phyloP scores from a whole-genome alignment of 2,329 filamentous ascomycete genomes.

The Beauveria rudraprayagi region DNA sequence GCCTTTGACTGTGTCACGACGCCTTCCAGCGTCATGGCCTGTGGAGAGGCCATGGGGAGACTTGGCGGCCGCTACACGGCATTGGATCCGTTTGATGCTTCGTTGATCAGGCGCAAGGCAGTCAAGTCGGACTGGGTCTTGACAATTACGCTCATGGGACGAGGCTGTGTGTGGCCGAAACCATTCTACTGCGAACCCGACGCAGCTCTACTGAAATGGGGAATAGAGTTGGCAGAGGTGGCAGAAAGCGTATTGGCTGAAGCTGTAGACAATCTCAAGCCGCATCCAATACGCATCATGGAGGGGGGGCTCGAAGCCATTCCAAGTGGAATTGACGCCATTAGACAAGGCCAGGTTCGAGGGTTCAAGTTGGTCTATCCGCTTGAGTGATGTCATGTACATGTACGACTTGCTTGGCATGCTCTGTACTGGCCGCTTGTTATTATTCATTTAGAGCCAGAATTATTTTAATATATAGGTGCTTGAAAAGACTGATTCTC shows the following conservation, averaged over 20 bases:
- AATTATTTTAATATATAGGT: neutral
- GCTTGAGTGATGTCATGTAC: neutral
- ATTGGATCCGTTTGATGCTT: conserved; percentile 24
- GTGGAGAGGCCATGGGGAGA: conserved; percentile 28
- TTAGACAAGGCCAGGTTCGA: conserved; percentile 25
- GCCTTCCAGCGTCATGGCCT: conserved; percentile 22
- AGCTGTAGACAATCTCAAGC: conserved; percentile 4
- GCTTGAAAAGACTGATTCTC: neutral
- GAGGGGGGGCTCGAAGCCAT: conserved; percentile 25
- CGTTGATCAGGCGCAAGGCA: neutral
- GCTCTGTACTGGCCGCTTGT: neutral
- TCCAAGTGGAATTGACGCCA: conserved; percentile 22
- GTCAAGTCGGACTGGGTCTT: conserved; percentile 22
- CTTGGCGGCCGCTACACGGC: conserved; percentile 27
- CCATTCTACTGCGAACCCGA: conserved; percentile 13
- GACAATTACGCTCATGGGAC: conserved; percentile 19
- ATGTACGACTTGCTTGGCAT: neutral
- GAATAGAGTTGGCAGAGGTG: neutral
- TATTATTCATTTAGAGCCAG: neutral
- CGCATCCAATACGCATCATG: conserved; percentile 11
- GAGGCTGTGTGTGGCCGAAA: conserved; percentile 15
- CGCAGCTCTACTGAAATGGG: neutral
- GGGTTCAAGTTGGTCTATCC: conserved; percentile 34
- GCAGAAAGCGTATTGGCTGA: neutral
- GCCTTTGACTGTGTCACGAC: conserved; percentile 31